These are phyloP conservation scores for Xylaria sp. DNA, from an alignment of 2,329 filamentous ascomycete species.

Conservation along the genomic window DNA sequence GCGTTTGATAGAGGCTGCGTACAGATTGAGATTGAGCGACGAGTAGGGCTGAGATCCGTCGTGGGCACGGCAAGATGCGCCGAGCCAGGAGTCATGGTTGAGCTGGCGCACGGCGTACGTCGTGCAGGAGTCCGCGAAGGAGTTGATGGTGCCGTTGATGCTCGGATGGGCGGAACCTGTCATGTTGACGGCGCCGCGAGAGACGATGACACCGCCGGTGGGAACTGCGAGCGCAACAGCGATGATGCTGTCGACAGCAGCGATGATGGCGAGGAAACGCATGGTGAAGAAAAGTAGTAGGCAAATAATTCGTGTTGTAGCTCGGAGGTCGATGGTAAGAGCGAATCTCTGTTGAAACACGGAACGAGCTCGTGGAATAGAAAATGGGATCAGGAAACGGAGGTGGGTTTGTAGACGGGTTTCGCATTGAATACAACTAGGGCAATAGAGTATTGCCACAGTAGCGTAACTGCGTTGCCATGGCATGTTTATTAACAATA, in stretches of 20 bases:
- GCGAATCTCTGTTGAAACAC: background rate
- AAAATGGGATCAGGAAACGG: background rate
- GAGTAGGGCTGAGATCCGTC: slow-evolving; percentile 13
- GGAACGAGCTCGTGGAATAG: background rate
- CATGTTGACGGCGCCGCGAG: background rate
- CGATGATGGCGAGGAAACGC: slow-evolving; percentile 14
- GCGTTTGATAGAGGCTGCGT: background rate
- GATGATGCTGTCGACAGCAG: background rate
- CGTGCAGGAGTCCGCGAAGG: slow-evolving; percentile 21
- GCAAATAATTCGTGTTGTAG: background rate
- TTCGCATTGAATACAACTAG: background rate
- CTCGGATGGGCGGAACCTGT: background rate
- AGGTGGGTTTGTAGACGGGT: background rate
- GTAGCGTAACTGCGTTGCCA: background rate
- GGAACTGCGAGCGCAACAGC: background rate
- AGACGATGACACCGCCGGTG: too few species aligned
- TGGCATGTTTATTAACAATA: background rate
- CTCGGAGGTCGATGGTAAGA: background rate
- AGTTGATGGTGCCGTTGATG: slow-evolving; percentile 18
- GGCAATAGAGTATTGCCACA: background rate
- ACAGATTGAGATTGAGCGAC: slow-evolving; percentile 29
- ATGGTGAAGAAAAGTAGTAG: slow-evolving; percentile 9
- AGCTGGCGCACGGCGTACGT: slow-evolving; percentile 7
- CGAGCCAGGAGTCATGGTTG: slow-evolving; percentile 10
- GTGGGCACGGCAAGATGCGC: slow-evolving; percentile 1